phyloP scores from a whole-genome alignment of 129 eudicot genomes.

The Cynara cardunculus region DNA sequence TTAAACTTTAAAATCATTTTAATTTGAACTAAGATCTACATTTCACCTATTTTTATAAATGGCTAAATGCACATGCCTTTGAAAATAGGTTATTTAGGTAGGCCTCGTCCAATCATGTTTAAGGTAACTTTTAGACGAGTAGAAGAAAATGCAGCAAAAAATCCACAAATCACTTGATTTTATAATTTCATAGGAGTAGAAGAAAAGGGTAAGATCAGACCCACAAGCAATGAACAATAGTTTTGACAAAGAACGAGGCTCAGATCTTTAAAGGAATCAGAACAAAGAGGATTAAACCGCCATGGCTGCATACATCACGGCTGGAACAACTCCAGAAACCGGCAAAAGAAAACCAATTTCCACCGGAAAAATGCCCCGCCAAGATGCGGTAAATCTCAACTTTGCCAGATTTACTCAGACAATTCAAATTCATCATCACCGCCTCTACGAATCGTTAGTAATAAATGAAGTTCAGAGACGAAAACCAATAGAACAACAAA shows the following conservation, averaged over 20 bases:
- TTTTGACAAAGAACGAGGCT: conserved; percentile 4
- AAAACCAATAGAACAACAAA: background rate
- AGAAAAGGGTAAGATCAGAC: background rate
- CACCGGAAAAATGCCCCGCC: conserved; percentile 22
- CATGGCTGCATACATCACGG: conserved; percentile 24
- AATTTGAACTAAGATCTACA: too few species aligned
- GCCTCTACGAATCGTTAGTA: background rate
- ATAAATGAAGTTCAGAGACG: background rate
- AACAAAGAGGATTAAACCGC: conserved; percentile 6
- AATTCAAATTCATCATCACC: conserved; percentile 15
- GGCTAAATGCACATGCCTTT: too few species aligned
- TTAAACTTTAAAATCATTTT: too few species aligned
- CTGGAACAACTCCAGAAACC: background rate
- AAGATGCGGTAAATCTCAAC: conserved; percentile 13
- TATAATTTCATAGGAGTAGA: too few species aligned
- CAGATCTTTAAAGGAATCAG: conserved; percentile 12
- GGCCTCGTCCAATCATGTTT: too few species aligned
- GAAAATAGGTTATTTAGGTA: too few species aligned
- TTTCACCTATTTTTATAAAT: too few species aligned
- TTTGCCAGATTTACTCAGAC: conserved; percentile 15
- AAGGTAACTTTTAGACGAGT: too few species aligned
- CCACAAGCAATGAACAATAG: too few species aligned
- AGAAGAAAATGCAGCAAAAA: too few species aligned
- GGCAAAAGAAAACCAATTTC: background rate
- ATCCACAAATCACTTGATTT: too few species aligned